Base-by-base conservation (phyloP, 75 land plant species). In the Sequoia sempervirens region DNA sequence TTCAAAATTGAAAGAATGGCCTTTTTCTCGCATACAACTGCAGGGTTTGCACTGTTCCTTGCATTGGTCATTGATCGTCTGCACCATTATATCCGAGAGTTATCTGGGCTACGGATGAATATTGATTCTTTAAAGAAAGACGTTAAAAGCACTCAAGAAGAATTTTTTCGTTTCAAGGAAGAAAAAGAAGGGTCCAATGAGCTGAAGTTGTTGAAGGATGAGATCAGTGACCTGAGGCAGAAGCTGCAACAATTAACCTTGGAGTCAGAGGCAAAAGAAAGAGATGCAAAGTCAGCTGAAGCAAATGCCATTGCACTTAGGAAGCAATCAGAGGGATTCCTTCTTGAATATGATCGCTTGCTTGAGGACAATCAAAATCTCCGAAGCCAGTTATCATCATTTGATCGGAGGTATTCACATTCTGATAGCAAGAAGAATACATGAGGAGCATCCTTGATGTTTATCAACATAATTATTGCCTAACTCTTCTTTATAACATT, bases 321-420 rank as follows among this genome's bases (percentile, higher is more conserved):
- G 83, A 96, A 95, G 50, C 98, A 95, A 80, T 89, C 97, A 14
- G 97, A 93, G 80, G 98, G 98, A 6, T 90, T 96, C 43, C 94
- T 91, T 81, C 83, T 95, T 37, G 98, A 96, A 83, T 96, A 93
- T 80, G 95, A 92, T 52, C 94, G 95, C 18, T 85, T 95, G 72
- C 83, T 93, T 15, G 97, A 93, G 43, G 97, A 96, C 26, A 96
- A 96, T 83, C 94, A 92, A 80, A 89, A 85, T 80, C 86, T 95
- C 23, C 92, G 92, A 17, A 91, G 50, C 80, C 94, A 93, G 86
- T 84, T 96, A 84, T 86, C 93, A 82, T 87, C 89, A n/a, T 79
- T 96, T 52, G 97, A 96, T 64, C 82, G 88, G 47, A 88, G 83
- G 54, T 68, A 88, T 72, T 93, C 94, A 18, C 89, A 82, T 68